Conservation (phyloP, 2,329 filamentous ascomycete genomes). For the Sclerotinia subarctica region DNA sequence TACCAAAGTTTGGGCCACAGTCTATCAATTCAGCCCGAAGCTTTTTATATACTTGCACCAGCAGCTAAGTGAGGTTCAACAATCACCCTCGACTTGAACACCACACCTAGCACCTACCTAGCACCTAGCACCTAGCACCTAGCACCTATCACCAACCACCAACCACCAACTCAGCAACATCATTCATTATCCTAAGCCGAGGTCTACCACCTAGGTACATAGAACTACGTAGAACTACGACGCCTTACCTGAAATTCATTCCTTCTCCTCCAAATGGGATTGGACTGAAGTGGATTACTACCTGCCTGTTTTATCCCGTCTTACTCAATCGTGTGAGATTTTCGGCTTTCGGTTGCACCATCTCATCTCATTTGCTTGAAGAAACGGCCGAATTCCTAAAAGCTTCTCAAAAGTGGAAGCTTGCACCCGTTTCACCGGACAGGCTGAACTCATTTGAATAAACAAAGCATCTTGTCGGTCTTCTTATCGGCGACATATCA, state of each 20-base stretch:
- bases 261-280: neutral
- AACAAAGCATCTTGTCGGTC: constrained; percentile 5
- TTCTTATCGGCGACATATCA: constrained; percentile 21
- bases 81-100: neutral
- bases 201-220: neutral
- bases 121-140: too few species aligned
- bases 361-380: constrained; percentile 14
- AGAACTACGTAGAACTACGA: neutral
- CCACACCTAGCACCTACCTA: neutral
- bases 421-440: constrained; percentile 18
- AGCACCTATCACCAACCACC: neutral
- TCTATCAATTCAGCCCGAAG: neutral
- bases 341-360: constrained; percentile 3
- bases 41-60: neutral
- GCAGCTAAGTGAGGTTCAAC: neutral
- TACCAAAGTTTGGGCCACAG: constrained; percentile 9
- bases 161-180: neutral
- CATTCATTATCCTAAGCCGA: neutral
- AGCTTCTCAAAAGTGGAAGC: constrained; percentile 7
- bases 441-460: constrained; percentile 13
- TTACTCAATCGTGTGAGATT: constrained; percentile 16
- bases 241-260: neutral
- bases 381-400: constrained; percentile 1
- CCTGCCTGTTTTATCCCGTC: constrained; percentile 3
- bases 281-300: neutral